Evolutionary conservation across 2,329 filamentous ascomycete species (phyloP).

Genomic region (Arthrinium phaeospermum): DNA sequence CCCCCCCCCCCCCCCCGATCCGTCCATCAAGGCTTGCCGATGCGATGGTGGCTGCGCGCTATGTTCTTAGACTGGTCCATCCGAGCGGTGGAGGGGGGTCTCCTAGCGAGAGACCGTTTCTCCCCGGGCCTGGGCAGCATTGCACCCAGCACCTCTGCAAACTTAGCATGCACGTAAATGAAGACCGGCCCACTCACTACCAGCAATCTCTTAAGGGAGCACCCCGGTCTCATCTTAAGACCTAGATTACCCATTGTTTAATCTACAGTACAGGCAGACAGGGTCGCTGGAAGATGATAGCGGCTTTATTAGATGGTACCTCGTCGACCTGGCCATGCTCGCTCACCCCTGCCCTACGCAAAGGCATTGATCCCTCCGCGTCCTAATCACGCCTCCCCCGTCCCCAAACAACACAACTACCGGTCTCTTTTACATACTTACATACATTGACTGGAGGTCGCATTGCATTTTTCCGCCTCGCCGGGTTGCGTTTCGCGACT

Average conservation of each 20-base stretch:
- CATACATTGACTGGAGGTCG: not conserved
- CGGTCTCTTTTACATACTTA: not conserved
- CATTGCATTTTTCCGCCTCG: not conserved
- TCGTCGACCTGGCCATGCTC: not conserved
- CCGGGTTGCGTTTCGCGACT: not conserved
- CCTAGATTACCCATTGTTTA: constrained; percentile 7
- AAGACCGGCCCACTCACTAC: constrained; percentile 1
- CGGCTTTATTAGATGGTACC: constrained; percentile 12
- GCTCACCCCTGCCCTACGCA: not conserved
- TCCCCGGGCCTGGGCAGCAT: not conserved
- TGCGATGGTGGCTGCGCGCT: constrained; percentile 14
- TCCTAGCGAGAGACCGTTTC: constrained; percentile 4
- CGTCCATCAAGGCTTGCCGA: not conserved
- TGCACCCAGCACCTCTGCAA: not conserved
- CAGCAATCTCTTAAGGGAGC: not conserved
- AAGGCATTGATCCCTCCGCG: constrained; percentile 10
- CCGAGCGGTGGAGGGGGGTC: not conserved
- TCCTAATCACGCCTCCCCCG: not conserved
- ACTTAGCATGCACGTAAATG: constrained; percentile 5
- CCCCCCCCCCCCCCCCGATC: not conserved
- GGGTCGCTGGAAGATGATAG: not conserved
- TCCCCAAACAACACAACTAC: constrained; percentile 10
- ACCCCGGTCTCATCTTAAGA: constrained; percentile 9
- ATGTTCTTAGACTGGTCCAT: constrained; percentile 13
- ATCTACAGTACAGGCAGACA: not conserved